phyloP scores from a whole-genome alignment of 768 basidiomycete species.

The Pulveroboletus sp. region DNA sequence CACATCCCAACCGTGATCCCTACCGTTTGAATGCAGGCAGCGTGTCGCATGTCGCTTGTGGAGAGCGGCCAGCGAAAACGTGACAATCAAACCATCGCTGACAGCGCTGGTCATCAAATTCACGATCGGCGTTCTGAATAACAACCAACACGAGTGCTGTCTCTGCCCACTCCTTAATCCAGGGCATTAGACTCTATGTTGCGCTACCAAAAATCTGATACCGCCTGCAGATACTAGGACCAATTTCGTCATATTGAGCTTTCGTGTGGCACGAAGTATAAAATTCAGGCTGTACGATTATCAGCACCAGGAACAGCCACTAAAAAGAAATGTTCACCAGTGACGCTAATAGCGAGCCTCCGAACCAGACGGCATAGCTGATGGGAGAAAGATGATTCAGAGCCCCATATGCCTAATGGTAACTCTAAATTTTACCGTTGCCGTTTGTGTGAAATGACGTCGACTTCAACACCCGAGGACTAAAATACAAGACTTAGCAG shows the following conservation, averaged over 20 bases:
- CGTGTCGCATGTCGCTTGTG: not conserved
- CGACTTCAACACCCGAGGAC: constrained; percentile 97
- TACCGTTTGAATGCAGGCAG: no score
- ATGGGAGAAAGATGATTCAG: constrained; percentile 6
- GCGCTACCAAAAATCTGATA: constrained; percentile 94
- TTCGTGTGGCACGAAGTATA: constrained; percentile 93
- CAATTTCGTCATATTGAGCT: constrained; percentile 91
- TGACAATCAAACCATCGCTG: no score
- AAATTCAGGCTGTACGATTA: constrained; percentile 75
- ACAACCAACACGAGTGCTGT: not conserved
- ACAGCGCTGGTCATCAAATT: not conserved
- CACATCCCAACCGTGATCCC: no score
- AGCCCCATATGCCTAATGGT: not conserved
- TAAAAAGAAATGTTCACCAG: constrained; percentile 51
- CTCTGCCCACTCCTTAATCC: not conserved
- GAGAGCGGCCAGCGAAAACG: constrained; percentile 1
- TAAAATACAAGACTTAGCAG: constrained; percentile 28
- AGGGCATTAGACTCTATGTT: constrained; percentile 41
- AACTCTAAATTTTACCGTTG: constrained; percentile 59
- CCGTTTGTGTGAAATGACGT: constrained; percentile 97
- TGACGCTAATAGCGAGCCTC: constrained; percentile 91
- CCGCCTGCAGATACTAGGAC: constrained; percentile 87
- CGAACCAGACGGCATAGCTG: constrained; percentile 97
- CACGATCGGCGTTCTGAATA: constrained; percentile 5
- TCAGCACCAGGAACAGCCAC: constrained; percentile 1